phyloP scores from a whole-genome alignment of 2,329 filamentous ascomycete genomes.

The Claviceps humidiphila region DNA sequence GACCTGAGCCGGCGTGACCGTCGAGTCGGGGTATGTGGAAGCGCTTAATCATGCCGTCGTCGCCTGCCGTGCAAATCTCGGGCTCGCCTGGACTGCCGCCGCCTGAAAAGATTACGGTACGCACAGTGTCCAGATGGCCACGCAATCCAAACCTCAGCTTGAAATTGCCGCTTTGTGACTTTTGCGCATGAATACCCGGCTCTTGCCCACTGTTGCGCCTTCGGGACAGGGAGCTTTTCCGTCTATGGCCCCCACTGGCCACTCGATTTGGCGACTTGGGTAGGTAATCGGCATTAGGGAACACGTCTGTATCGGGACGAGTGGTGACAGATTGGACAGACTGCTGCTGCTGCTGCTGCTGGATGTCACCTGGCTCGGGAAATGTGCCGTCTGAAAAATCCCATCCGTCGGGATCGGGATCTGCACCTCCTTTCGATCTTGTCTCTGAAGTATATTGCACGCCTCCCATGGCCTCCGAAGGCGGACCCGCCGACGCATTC shows the following conservation, averaged over 20 bases:
- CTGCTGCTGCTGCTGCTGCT: slow-evolving; percentile 16
- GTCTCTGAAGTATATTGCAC: slow-evolving; percentile 28
- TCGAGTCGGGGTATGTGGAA: slow-evolving; percentile 89
- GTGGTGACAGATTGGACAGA: slow-evolving; percentile 33
- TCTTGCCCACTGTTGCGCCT: slow-evolving; percentile 58
- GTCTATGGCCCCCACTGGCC: slow-evolving; percentile 50
- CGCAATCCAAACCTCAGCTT: slow-evolving; percentile 86
- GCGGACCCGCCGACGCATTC: slow-evolving; percentile 17
- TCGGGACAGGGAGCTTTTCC: slow-evolving; percentile 68
- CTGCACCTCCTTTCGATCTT: slow-evolving; percentile 30
- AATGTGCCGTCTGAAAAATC: slow-evolving; percentile 77
- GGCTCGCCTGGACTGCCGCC: slow-evolving; percentile 91
- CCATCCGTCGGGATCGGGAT: slow-evolving; percentile 63
- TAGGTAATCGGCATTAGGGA: slow-evolving; percentile 67
- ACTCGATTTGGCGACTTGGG: slow-evolving; percentile 68
- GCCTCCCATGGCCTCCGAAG: slow-evolving; percentile 24
- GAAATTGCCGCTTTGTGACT: slow-evolving; percentile 63
- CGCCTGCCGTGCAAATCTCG: slow-evolving; percentile 90
- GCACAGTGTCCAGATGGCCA: slow-evolving; percentile 86
- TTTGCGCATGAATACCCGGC: slow-evolving; percentile 40
- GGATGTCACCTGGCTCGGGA: slow-evolving; percentile 36
- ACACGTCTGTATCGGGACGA: slow-evolving; percentile 77
- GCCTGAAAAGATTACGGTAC: slow-evolving; percentile 91
- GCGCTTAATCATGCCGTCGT: slow-evolving; percentile 90
- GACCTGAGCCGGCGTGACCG: slow-evolving; percentile 24